Percentiles rank a stretch among this genome's conserved stretches.
These are phyloP conservation scores for Saccharata proteae DNA, from an alignment of 2,329 filamentous ascomycete genomes.

Conservation along the genomic window DNA sequence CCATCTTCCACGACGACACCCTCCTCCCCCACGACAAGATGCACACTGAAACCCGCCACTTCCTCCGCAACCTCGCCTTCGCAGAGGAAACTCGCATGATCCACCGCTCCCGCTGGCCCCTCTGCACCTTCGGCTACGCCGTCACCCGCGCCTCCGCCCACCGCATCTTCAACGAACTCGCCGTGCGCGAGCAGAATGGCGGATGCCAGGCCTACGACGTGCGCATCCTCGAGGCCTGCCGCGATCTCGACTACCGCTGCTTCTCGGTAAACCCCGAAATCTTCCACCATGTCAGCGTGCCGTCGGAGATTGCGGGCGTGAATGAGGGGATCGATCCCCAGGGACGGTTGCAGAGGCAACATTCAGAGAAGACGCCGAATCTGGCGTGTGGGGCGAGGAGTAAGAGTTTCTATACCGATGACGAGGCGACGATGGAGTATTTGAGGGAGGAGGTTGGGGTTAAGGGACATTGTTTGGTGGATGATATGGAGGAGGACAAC, in stretches of 20 bases:
- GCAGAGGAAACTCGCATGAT: slow-evolving; percentile 18
- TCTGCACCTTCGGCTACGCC: slow-evolving; percentile 31
- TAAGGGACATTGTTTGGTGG: slow-evolving; percentile 16
- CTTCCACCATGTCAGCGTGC: slow-evolving; percentile 25
- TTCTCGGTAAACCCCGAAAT: slow-evolving; percentile 26
- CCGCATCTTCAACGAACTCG: slow-evolving; percentile 17
- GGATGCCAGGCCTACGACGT: slow-evolving; percentile 27
- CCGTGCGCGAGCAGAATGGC: slow-evolving; percentile 4
- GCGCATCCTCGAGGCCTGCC: slow-evolving; percentile 25
- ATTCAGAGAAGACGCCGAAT: slow-evolving; percentile 14
- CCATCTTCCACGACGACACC: slow-evolving; percentile 19
- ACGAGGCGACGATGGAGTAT: slow-evolving; percentile 15
- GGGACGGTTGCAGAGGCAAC: slow-evolving; percentile 2
- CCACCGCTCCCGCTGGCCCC: slow-evolving; percentile 22
- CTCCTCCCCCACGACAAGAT: slow-evolving; percentile 15
- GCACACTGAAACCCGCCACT: slow-evolving; percentile 17
- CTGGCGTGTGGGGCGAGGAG: slow-evolving; percentile 22
- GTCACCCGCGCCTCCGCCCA: slow-evolving; percentile 21
- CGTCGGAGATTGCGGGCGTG: slow-evolving; percentile 21
- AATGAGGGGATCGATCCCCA: slow-evolving; percentile 10
- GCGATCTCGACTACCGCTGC: slow-evolving; percentile 22
- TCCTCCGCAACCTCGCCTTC: slow-evolving; percentile 17
- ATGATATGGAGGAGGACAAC: slow-evolving; percentile 10
- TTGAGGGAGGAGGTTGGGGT: slow-evolving; percentile 15
- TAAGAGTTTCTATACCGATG: slow-evolving; percentile 13